Evolutionary conservation across 2,329 filamentous ascomycete species (phyloP).

Genomic region (Endocalyx cinctus): DNA sequence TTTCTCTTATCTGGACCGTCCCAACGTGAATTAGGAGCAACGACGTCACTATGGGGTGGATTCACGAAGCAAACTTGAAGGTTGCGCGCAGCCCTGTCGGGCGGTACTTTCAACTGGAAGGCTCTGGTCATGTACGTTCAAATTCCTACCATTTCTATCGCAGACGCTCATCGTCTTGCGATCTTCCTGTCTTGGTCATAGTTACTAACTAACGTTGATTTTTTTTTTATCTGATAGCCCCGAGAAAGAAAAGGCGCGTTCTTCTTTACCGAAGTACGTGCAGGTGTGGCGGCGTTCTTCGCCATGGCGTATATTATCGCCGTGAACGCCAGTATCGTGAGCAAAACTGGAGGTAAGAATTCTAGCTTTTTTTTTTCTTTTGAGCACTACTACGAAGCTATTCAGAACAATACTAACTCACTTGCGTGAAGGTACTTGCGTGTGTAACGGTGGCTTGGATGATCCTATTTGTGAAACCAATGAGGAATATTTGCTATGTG

Average conservation of each 20-base stretch:
- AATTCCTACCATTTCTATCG: conserved; percentile 6
- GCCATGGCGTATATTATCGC: conserved; percentile 55
- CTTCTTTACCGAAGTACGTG: conserved; percentile 81
- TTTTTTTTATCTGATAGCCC: conserved; percentile 39
- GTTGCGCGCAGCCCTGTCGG: conserved; percentile 65
- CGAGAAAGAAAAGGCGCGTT: conserved; percentile 68
- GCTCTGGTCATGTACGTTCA: conserved; percentile 70
- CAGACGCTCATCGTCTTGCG: too few species aligned
- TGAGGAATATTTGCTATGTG: conserved; percentile 59
- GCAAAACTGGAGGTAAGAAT: conserved; percentile 24
- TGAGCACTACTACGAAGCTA: conserved; percentile 53
- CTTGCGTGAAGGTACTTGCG: conserved; percentile 68
- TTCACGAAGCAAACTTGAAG: conserved; percentile 45
- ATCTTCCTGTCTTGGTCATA: too few species aligned
- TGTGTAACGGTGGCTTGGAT: conserved; percentile 53
- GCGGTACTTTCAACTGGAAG: conserved; percentile 74
- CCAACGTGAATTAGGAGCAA: too few species aligned
- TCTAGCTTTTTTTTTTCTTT: conserved; percentile 53
- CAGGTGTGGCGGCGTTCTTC: conserved; percentile 70
- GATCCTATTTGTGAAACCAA: conserved; percentile 52
- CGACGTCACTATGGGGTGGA: conserved; percentile 47
- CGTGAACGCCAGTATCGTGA: conserved; percentile 26
- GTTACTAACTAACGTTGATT: conserved; percentile 5
- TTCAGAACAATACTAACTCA: too few species aligned
- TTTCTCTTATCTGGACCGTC: too few species aligned